Base-by-base conservation (phyloP, 805 yeast genomes). In the Nakazawaea anatomiae region DNA sequence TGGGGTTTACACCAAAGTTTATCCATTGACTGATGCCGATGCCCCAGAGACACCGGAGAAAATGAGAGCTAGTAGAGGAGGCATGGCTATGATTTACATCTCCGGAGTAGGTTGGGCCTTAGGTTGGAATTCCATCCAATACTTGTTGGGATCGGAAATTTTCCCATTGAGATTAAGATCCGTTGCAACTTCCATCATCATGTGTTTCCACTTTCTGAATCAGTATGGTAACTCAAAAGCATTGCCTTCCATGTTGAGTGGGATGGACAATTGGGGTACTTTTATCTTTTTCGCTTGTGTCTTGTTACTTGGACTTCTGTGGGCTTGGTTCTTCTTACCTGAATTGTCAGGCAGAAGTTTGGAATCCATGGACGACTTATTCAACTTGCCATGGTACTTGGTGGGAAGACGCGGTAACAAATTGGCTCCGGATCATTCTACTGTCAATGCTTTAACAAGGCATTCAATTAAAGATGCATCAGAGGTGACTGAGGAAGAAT, bases 21-120 rank as follows among this genome's bases (percentile, higher is more conserved):
- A 74, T 39, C 81, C 80, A 6, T 35, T 34, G 11, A n/a, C 32
- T 9, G 62, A 70, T 43, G 75, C 75, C 8, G 69, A 72, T 1
- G 64, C 58, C 5, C 54, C 40, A 0, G 40, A 38, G 14, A 59
- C 73, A 54, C 60, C 71, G 1, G 38, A 69, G 83, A 54, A 71
- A 73, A 56, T 80, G 35, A 69, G 84, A 64, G 80, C 81, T 2
- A 68, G 77, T 36, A 61, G 66, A 47, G 79, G 69, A 44, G 84
- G 83, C 6, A 61, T 79, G 57, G 80, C 81, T 1, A 71, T 78
- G 45, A 58, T 80, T 27, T 79, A 67, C 57, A 57, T 79, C 35
- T 67, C 73, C 32, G 85, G 84, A 55, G 67, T 71, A 27, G 83
- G 83, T 36, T 80, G 84, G 85, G 75, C 81, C 36, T 60, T 79